phyloP scores from a whole-genome alignment of 2,329 filamentous ascomycete genomes.

The Graphilbum fragrans region DNA sequence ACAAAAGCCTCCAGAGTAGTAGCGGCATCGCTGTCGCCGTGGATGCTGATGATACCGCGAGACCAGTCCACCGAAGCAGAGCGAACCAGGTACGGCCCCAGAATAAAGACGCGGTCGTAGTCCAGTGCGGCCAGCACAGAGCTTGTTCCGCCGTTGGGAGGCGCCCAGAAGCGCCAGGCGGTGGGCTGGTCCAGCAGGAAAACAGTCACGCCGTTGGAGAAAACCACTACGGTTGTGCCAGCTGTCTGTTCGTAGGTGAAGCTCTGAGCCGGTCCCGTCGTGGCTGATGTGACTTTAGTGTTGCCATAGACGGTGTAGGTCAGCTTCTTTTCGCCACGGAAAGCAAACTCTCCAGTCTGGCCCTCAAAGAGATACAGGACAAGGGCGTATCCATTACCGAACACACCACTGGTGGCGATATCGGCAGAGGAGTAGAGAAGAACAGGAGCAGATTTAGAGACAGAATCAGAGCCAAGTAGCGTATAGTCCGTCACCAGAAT shows the following conservation, averaged over 20 bases:
- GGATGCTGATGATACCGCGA: conserved; percentile 18
- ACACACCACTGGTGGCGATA: conserved; percentile 34
- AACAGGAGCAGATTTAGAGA: background rate
- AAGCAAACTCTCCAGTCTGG: conserved; percentile 35
- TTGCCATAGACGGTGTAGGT: conserved; percentile 28
- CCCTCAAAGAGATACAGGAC: conserved; percentile 45
- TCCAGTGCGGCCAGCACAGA: conserved; percentile 24
- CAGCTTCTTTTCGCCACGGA: conserved; percentile 24
- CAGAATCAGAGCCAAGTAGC: conserved; percentile 32
- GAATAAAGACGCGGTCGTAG: conserved; percentile 38
- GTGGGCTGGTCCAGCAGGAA: conserved; percentile 40
- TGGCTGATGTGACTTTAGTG: conserved; percentile 19
- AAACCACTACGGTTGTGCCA: conserved; percentile 31
- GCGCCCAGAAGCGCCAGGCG: conserved; percentile 45
- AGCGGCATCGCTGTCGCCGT: conserved; percentile 7
- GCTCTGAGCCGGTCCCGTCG: conserved; percentile 19
- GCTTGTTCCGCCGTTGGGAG: conserved; percentile 19
- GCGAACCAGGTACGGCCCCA: conserved; percentile 27
- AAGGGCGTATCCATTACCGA: conserved; percentile 43
- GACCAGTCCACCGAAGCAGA: conserved; percentile 2
- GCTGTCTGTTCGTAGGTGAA: conserved; percentile 34
- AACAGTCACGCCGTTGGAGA: conserved; percentile 34
- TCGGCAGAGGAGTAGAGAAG: conserved; percentile 59
- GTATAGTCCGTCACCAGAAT: conserved; percentile 56
- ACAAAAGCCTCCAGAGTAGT: conserved; percentile 40